phyloP scores from a whole-genome alignment of 305 asterid species.

The Solanum hybrid region DNA sequence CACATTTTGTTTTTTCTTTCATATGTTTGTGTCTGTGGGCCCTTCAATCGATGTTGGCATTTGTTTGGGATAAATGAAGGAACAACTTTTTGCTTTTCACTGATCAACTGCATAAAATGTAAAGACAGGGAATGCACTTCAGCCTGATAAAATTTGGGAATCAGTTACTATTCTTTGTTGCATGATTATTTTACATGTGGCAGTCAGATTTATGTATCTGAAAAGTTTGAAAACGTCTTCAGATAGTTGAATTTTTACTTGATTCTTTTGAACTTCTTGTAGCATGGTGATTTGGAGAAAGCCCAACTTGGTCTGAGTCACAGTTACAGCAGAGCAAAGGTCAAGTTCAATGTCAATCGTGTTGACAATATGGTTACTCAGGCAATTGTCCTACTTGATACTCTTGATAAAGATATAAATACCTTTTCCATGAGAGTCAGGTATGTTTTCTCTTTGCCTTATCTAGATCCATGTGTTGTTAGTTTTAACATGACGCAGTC shows the following conservation, averaged over 20 bases:
- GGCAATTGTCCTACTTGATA: slow-evolving; percentile 87
- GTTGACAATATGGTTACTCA: slow-evolving; percentile 96
- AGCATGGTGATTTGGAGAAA: slow-evolving; percentile 87
- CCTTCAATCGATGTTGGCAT: neutral
- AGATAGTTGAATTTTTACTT: neutral
- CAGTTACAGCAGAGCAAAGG: slow-evolving; percentile 93
- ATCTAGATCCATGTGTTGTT: neutral
- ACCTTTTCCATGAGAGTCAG: slow-evolving; percentile 93
- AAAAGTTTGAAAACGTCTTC: neutral
- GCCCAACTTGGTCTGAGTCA: slow-evolving; percentile 93
- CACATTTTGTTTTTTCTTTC: neutral
- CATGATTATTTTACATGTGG: neutral
- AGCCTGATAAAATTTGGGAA: neutral
- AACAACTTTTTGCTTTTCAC: neutral
- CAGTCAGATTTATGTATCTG: neutral
- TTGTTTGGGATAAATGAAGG: neutral
- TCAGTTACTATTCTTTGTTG: neutral
- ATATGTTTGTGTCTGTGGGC: neutral
- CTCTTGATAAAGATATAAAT: slow-evolving; percentile 94
- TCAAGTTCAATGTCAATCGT: slow-evolving; percentile 87
- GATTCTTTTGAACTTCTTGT: neutral
- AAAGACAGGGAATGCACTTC: neutral
- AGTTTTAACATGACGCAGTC: neutral
- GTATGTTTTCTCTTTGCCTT: slow-evolving; percentile 11
- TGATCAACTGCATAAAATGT: neutral